Evolutionary conservation across 352 stramenopile species (phyloP), one percentile per base, ranked within the genome.

Genomic region (Globisporangium mamillatum): DNA sequence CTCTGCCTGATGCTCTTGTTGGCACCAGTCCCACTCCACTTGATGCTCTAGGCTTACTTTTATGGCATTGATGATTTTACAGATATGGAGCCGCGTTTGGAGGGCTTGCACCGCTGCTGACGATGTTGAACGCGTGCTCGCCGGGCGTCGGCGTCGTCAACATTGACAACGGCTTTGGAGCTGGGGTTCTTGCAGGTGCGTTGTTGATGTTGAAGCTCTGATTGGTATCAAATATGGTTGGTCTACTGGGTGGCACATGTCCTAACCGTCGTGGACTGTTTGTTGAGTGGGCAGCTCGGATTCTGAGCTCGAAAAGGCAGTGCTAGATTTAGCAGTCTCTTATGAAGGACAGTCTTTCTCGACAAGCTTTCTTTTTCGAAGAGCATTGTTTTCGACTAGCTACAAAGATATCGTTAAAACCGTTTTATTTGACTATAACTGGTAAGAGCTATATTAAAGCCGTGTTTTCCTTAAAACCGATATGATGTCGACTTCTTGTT

Each of bases 141-240:
- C 97, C 97, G 16, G 97, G 97, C n/a, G 96, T 99, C 2, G 93
- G 92, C n/a, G 96, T 99, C 46, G 95, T 99, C n/a, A 99, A 99
- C 76, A 99, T 99, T 68, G 97, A 99, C 78, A 99, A 99, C 73
- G 97, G 97, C 41, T 99, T 99, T 79, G 97, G 97, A 6, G 97
- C 94, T 4, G 97, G 97, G 9, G 94, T 97, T 0, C 88, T 98
- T 29, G 97, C 96, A 77, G 83, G 88, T 95, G 71, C 66, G 70
- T 50, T 22, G 16, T 18, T 58, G 34, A 34, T 57, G 20, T 18
- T 44, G 36, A 44, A 41, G 34, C 34, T 41, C 61, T 58, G 29
- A 8, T 60, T 65, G 41, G 41, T 54, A 44, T 25, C 24, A 22
- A 16, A 20, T n/a, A 32, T 32, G 29, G 29, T 16, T 4, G 14